Conservation (phyloP, 441 rosid genomes). For the Erodium texanum region DNA sequence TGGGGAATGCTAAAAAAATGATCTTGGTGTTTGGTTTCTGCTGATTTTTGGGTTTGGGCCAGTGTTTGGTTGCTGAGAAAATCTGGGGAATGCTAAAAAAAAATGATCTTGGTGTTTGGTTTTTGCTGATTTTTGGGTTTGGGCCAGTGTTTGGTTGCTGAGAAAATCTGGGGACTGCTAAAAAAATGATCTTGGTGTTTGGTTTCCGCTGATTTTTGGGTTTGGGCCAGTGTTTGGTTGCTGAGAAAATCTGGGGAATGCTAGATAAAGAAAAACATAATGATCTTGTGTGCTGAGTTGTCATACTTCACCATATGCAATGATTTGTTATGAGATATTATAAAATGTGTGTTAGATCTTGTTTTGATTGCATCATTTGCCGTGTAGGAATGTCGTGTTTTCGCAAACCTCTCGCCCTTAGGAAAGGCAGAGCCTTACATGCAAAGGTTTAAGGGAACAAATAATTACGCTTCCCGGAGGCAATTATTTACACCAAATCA, state of each 20-base stretch:
- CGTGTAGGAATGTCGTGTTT: slow-evolving; percentile 26
- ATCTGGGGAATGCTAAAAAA: too few species aligned
- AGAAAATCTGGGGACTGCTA: not conserved
- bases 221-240: too few species aligned
- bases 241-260: too few species aligned
- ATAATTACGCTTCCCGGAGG: slow-evolving; percentile 14
- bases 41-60: too few species aligned
- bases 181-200: too few species aligned
- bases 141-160: not conserved
- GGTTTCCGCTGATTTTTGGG: not conserved
- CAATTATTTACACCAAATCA: slow-evolving; percentile 29
- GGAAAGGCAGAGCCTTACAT: slow-evolving; percentile 13
- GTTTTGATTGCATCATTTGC: not conserved
- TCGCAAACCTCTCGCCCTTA: slow-evolving; percentile 27
- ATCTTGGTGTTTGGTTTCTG: too few species aligned
- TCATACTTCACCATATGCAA: not conserved
- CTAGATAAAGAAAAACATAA: too few species aligned
- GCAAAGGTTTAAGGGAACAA: slow-evolving; percentile 13
- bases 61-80: too few species aligned
- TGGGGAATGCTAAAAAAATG: too few species aligned
- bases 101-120: not conserved
- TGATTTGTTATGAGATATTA: not conserved
- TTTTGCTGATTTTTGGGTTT: not conserved
- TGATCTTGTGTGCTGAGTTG: not conserved
- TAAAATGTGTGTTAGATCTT: not conserved